Evolutionary conservation across 805 yeast genomes (phyloP).

Genomic region (Torulaspora franciscae): DNA sequence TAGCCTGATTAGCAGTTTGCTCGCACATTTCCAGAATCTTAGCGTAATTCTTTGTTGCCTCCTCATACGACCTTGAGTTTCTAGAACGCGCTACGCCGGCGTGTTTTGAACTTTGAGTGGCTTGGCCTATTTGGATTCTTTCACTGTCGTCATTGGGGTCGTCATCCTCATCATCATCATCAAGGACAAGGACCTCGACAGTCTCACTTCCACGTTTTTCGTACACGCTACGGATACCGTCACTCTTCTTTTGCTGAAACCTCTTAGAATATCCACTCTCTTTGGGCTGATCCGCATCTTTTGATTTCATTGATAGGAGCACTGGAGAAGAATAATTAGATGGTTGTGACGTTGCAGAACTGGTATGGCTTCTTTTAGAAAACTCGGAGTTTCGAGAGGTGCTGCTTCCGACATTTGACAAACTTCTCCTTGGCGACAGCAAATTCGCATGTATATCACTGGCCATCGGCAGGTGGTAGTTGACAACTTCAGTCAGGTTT

Average conservation of each 20-base stretch:
- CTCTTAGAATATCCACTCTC: background rate
- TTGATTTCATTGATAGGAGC: background rate
- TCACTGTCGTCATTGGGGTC: background rate
- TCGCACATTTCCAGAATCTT: constrained; percentile 29
- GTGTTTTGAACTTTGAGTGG: background rate
- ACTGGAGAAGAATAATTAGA: constrained; percentile 2
- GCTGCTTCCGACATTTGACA: constrained; percentile 28
- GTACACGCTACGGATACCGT: constrained; percentile 4
- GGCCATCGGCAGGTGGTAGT: background rate
- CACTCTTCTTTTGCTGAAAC: background rate
- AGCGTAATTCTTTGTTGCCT: constrained; percentile 6
- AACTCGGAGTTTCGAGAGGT: constrained; percentile 28
- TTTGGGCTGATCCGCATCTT: background rate
- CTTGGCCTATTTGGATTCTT: background rate
- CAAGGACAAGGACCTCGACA: constrained; percentile 28
- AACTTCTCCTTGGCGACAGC: constrained; percentile 25
- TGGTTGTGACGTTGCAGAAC: constrained; percentile 22
- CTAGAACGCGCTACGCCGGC: background rate
- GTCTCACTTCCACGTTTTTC: constrained; percentile 23
- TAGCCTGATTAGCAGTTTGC: constrained; percentile 28
- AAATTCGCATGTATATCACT: constrained; percentile 1
- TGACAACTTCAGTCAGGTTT: constrained; percentile 5
- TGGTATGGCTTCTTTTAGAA: constrained; percentile 21
- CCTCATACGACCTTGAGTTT: constrained; percentile 4
- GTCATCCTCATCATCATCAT: constrained; percentile 16